Evolutionary conservation across 495 filamentous ascomycete species (phyloP).

Genomic region (Aspergillus affinis): DNA sequence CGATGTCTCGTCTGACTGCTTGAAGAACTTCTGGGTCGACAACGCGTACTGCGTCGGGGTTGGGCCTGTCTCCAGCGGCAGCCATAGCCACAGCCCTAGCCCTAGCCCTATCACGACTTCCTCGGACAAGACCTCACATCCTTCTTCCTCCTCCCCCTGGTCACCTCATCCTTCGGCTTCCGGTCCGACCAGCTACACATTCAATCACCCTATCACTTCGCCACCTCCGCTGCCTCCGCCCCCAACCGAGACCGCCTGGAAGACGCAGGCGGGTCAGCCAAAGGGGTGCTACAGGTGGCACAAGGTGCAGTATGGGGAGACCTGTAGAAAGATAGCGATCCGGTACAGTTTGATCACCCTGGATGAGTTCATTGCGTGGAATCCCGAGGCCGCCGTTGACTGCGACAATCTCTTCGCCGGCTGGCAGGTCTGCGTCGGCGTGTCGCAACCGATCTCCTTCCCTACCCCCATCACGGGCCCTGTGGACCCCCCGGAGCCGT

Average conservation of each 20-base stretch:
- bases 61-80: neutral
- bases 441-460: neutral
- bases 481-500: neutral
- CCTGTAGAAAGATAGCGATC: slow-evolving; percentile 21
- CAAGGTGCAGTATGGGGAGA: slow-evolving; percentile 18
- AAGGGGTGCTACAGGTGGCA: slow-evolving; percentile 21
- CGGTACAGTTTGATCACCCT: slow-evolving; percentile 8
- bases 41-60: slow-evolving; percentile 19
- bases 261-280: slow-evolving; percentile 23
- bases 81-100: neutral
- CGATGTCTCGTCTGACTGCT: slow-evolving; percentile 21
- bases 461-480: neutral
- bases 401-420: slow-evolving; percentile 11
- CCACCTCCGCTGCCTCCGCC: slow-evolving; percentile 2
- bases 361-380: slow-evolving; percentile 17
- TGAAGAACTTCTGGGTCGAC: slow-evolving; percentile 12
- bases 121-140: neutral
- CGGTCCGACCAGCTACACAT: slow-evolving; percentile 6
- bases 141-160: neutral
- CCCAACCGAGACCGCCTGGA: slow-evolving; percentile 10
- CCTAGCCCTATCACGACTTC: neutral
- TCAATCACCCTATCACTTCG: slow-evolving; percentile 14
- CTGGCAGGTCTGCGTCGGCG: slow-evolving; percentile 16
- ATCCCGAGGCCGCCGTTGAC: slow-evolving; percentile 8
- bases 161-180: neutral